These are phyloP conservation scores for Calocybe gambosa DNA, from an alignment of 1,284 basidiomycete genomes.

Conservation along the genomic window DNA sequence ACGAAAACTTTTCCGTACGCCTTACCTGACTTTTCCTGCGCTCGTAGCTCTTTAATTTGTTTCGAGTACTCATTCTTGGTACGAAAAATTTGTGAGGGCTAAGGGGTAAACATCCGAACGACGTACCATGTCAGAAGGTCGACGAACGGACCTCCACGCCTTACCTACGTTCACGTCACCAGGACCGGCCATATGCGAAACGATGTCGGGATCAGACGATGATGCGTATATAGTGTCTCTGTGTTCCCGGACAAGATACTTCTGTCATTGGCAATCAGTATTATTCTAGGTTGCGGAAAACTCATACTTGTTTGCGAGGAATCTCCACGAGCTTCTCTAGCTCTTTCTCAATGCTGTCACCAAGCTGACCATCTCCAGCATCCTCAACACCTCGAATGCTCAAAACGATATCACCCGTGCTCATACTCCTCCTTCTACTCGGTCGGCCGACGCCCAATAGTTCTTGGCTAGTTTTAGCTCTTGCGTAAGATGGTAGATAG, in stretches of 20 bases:
- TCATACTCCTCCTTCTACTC: conserved; percentile 61
- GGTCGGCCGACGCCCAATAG: conserved; percentile 41
- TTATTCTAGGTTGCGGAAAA: neutral
- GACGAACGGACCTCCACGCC: conserved; percentile 83
- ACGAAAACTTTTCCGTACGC: conserved; percentile 92
- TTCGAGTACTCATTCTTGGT: conserved; percentile 91
- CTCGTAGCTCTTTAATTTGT: conserved; percentile 77
- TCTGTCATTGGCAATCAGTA: conserved; percentile 25
- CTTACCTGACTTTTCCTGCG: conserved; percentile 72
- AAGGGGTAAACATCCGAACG: neutral
- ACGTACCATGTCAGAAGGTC: conserved; percentile 89
- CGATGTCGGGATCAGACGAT: conserved; percentile 60
- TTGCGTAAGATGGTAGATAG: conserved; percentile 23
- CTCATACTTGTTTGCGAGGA: conserved; percentile 18
- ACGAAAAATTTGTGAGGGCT: neutral
- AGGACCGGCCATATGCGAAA: conserved; percentile 62
- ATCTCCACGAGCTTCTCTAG: conserved; percentile 51
- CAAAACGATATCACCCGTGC: conserved; percentile 61
- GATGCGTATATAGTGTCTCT: conserved; percentile 77
- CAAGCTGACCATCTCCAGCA: conserved; percentile 45
- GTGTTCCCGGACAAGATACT: conserved; percentile 63
- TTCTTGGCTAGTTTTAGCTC: conserved; percentile 19
- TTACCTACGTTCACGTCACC: conserved; percentile 79
- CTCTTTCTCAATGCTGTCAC: conserved; percentile 65
- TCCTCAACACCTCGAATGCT: conserved; percentile 26